Evolutionary conservation across 2,329 filamentous ascomycete genomes (phyloP), one percentile per base, ranked within the genome.

Genomic region (Fusarium hostae): DNA sequence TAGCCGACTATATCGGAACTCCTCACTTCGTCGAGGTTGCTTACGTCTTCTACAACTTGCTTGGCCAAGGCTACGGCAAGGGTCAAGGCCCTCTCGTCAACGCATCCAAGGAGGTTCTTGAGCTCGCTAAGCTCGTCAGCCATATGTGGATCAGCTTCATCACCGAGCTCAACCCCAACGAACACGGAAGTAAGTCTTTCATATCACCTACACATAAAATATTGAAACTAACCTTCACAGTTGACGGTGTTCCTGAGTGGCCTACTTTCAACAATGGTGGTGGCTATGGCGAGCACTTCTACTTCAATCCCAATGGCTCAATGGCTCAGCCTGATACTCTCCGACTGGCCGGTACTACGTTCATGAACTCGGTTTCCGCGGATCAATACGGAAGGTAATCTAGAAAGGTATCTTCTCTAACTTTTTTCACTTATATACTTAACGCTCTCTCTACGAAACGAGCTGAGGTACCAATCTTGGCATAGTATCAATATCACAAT

Each of bases 21-120:
- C 68, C 73, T 5, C 78, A 79, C 59, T 79, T 79, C 30, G 72
- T 73, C 2, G 78, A 79, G 55, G 67, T 79, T 20, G 74, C 71
- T 9, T 79, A 30, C 58, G 86, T 89, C 4, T 89, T 89, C 63
- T 78, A 88, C 77, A 89, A 89, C 67, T 78, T 81, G 6, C 68
- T 79, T 3, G 86, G 86, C 3, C 66, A 80, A 9, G 73, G 26
- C 81, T 86, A 74, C 20, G 34, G 45, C 2, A 50, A 68, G 24
- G 57, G 57, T 2, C 40, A 41, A 8, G 79, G 80, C 37, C 83
- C 83, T 5, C 80, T 85, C n/a, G 78, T 68, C 6, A 81, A 81
- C 35, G 78, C 81, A 63, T 81, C 85, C 1, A 73, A 82, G 55
- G 81, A 79, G n/a, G 63, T 76, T 20, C 54, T 76, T 4, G 62